These are phyloP conservation scores for Hura crepitans DNA, from an alignment of 441 rosid species.

Conservation along the genomic window DNA sequence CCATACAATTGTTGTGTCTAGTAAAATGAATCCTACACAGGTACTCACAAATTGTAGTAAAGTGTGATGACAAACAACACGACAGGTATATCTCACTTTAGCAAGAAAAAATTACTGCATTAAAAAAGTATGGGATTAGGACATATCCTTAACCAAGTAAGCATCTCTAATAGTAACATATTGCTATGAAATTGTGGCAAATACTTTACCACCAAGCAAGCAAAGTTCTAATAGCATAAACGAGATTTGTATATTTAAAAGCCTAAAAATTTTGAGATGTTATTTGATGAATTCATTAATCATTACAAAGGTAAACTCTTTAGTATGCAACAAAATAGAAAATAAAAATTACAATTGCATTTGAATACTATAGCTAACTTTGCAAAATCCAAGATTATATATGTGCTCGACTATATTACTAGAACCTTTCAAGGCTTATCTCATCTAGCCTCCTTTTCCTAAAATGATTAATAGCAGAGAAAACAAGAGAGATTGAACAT, in stretches of 20 bases:
- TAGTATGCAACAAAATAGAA: background rate
- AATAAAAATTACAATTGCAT: background rate
- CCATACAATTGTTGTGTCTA: background rate
- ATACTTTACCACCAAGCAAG: background rate
- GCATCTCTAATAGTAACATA: background rate
- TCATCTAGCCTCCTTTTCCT: slow-evolving; percentile 90
- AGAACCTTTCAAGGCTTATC: slow-evolving; percentile 81
- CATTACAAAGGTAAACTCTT: background rate
- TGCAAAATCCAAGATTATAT: slow-evolving; percentile 93
- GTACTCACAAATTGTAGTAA: too few relatives aligned
- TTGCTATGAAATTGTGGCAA: background rate
- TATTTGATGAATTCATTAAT: background rate
- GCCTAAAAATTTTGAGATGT: background rate
- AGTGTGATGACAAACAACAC: background rate
- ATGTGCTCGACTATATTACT: slow-evolving; percentile 71
- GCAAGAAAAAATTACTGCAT: background rate
- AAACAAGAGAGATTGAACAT: background rate
- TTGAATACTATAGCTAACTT: slow-evolving; percentile 41
- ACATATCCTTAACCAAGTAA: background rate
- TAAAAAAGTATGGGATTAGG: background rate
- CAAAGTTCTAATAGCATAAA: background rate
- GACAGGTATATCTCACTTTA: background rate
- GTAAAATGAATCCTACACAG: background rate
- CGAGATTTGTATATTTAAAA: background rate
- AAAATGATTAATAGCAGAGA: slow-evolving; percentile 14